A percentile compares a stretch with the other conserved stretches of the same genome.
Conservation (phyloP, 179 eudicot species). For the Actinidia polygama region DNA sequence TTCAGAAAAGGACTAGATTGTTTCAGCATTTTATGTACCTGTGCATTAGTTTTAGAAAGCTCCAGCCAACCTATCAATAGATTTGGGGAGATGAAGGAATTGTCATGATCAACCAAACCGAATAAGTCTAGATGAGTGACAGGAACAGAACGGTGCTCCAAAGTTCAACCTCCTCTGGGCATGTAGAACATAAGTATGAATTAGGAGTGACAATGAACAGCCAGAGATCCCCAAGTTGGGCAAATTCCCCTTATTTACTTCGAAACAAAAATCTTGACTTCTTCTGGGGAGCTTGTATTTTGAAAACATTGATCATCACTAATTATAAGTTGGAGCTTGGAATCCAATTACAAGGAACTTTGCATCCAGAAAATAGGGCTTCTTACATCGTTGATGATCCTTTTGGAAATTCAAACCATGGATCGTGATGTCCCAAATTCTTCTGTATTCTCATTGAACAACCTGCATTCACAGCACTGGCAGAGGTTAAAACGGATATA, state of each 20-base stretch:
- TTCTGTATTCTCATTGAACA: constrained; percentile 5
- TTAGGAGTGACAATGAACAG: neutral
- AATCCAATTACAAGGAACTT: neutral
- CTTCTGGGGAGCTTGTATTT: neutral
- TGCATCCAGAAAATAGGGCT: neutral
- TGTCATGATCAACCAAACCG: neutral
- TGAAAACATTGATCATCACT: neutral
- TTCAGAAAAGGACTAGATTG: too few relatives aligned
- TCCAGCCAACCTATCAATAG: neutral
- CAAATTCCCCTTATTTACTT: neutral
- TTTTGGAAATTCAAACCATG: neutral
- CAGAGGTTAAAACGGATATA: neutral
- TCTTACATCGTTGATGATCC: neutral
- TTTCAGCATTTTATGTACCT: neutral
- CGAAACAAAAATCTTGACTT: neutral
- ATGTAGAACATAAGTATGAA: neutral
- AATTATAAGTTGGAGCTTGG: neutral
- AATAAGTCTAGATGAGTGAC: neutral
- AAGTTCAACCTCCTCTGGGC: neutral
- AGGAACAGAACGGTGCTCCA: neutral
- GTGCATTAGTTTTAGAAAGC: neutral
- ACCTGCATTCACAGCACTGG: neutral
- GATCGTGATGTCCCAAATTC: neutral
- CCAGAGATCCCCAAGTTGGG: neutral
- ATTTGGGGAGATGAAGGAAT: neutral